Evolutionary conservation across 805 yeast genomes (phyloP).

Genomic region (Pichia manshurica): DNA sequence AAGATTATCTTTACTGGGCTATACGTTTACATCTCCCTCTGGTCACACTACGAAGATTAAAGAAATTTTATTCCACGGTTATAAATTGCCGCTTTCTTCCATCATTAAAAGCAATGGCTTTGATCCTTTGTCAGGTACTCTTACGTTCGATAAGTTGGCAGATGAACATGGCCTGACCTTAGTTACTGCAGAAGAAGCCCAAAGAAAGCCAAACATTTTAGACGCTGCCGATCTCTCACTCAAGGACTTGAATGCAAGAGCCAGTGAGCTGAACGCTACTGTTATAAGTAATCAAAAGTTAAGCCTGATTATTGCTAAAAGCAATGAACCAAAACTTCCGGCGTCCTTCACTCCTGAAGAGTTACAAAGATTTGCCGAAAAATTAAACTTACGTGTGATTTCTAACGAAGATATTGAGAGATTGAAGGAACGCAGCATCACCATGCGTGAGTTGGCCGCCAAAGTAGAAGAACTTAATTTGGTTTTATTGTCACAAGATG

Average conservation of each 20-base stretch:
- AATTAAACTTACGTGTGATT: constrained; percentile 31
- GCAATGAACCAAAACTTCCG: constrained; percentile 7
- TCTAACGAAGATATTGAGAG: constrained; percentile 30
- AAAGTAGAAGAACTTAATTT: constrained; percentile 40
- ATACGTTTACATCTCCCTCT: constrained; percentile 5
- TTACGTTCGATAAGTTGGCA: constrained; percentile 3
- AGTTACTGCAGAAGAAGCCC: constrained; percentile 24
- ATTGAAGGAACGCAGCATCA: constrained; percentile 26
- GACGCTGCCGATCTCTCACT: constrained; percentile 16
- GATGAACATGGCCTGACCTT: constrained; percentile 30
- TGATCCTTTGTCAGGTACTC: constrained; percentile 6
- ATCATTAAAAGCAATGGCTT: constrained; percentile 3
- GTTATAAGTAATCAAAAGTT: constrained; percentile 15
- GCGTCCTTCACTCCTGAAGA: constrained; percentile 12
- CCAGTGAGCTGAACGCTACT: constrained; percentile 19
- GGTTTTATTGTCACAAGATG: constrained; percentile 27
- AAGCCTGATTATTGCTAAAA: constrained; percentile 10
- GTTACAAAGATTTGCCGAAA: constrained; percentile 19
- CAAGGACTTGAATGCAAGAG: constrained; percentile 12
- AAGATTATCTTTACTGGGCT: constrained; percentile 11
- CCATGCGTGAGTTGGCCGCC: constrained; percentile 30
- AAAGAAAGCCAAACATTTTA: constrained; percentile 21
- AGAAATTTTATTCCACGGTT: not conserved
- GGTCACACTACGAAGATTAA: constrained; percentile 1
- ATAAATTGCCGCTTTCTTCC: constrained; percentile 1